Conservation (phyloP, 2,329 filamentous ascomycete species). For the Chrysoporthe cubensis region DNA sequence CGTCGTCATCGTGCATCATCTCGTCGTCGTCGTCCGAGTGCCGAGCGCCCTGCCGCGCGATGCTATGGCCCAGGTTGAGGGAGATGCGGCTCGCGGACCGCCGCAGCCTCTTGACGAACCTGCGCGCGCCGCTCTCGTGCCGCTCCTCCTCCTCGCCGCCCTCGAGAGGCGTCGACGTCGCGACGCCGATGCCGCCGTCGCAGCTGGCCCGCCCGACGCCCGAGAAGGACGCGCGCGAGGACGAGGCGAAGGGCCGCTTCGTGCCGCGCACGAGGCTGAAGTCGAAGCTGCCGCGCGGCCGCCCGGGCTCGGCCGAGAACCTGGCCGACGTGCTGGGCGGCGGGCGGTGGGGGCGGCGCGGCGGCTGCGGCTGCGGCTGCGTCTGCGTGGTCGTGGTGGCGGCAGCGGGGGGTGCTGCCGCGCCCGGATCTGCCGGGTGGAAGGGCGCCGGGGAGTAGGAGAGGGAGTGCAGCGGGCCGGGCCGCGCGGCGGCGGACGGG, state of each 20-base stretch:
- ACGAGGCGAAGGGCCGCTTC: conserved; percentile 26
- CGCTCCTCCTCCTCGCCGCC: neutral
- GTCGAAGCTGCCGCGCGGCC: conserved; percentile 21
- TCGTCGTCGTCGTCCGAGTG: conserved; percentile 24
- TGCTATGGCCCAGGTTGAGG: conserved; percentile 42
- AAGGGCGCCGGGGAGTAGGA: conserved; percentile 23
- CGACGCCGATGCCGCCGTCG: conserved; percentile 32
- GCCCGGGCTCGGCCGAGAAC: conserved; percentile 21
- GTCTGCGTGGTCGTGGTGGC: neutral
- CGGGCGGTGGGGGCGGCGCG: conserved; percentile 11
- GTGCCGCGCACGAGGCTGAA: conserved; percentile 40
- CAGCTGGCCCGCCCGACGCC: conserved; percentile 48
- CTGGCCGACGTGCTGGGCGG: conserved; percentile 24
- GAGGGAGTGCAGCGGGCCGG: conserved; percentile 9
- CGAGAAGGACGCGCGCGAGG: conserved; percentile 20
- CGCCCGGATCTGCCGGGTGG: conserved; percentile 5
- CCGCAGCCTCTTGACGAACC: conserved; percentile 57
- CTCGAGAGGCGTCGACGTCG: conserved; percentile 36
- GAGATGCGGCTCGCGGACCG: conserved; percentile 51
- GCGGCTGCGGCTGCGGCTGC: neutral
- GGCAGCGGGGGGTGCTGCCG: conserved; percentile 10
- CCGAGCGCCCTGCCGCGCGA: conserved; percentile 9
- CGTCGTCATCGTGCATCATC: conserved; percentile 7
- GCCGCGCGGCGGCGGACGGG: neutral
- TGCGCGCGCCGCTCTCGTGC: conserved; percentile 36